phyloP scores from a whole-genome alignment of 495 filamentous ascomycete genomes.

The Letharia columbiana region DNA sequence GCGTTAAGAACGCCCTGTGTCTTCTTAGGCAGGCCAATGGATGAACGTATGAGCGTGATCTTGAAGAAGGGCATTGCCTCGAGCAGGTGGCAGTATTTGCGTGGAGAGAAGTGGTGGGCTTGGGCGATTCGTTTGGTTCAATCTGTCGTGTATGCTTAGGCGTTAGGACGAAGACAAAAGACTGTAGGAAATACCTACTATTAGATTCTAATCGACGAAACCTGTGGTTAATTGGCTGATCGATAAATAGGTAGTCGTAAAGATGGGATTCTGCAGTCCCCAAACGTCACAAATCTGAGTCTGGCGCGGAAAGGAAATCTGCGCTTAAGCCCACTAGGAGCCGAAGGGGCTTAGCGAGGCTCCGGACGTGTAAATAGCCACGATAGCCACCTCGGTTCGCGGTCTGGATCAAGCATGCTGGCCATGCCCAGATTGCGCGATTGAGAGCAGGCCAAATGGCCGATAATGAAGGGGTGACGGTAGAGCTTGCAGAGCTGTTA shows the following conservation, averaged over 20 bases:
- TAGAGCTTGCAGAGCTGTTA: constrained; percentile 47
- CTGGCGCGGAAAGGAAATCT: too few species aligned
- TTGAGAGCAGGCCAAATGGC: constrained; percentile 31
- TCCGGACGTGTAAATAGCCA: too few species aligned
- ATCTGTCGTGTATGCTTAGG: neutral
- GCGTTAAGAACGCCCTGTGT: constrained; percentile 77
- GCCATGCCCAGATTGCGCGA: neutral
- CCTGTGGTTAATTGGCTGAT: neutral
- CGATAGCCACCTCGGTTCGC: neutral
- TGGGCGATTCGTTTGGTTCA: neutral
- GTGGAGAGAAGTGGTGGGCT: neutral
- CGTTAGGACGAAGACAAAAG: neutral
- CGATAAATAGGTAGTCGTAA: neutral
- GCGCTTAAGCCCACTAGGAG: too few species aligned
- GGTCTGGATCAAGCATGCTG: neutral
- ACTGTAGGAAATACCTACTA: neutral
- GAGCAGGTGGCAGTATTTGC: neutral
- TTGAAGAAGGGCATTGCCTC: constrained; percentile 80
- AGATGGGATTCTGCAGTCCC: too few species aligned
- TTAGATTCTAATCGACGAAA: too few species aligned
- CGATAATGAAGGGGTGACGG: constrained; percentile 36
- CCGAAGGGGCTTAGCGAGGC: neutral
- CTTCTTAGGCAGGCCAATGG: constrained; percentile 82
- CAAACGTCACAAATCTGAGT: too few species aligned
- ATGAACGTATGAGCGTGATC: constrained; percentile 85